These are phyloP conservation scores for Eucalyptus microcorys DNA, from an alignment of 345 rosid species.

Conservation along the genomic window DNA sequence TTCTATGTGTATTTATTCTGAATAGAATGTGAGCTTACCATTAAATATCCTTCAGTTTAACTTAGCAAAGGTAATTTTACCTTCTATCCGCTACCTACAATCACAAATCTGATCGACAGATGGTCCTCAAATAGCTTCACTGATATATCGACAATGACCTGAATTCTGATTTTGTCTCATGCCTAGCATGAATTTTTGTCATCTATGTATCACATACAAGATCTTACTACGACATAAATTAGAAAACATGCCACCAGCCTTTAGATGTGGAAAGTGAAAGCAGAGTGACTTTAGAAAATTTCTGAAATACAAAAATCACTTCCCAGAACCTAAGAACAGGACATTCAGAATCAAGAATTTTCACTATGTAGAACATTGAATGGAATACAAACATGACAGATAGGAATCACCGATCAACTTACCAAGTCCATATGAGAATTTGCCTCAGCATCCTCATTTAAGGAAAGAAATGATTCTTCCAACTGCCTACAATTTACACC, in stretches of 20 bases:
- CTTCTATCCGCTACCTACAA: neutral
- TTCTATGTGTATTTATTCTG: neutral
- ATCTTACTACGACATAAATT: neutral
- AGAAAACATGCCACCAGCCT: neutral
- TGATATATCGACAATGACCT: neutral
- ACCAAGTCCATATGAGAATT: conserved; percentile 18
- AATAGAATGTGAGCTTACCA: neutral
- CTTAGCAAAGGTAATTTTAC: neutral
- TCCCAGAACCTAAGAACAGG: neutral
- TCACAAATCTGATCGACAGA: neutral
- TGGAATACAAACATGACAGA: neutral
- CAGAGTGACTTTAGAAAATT: neutral
- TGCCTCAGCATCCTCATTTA: conserved; percentile 26
- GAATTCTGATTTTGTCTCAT: neutral
- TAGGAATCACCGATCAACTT: conserved; percentile 3
- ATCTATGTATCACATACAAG: neutral
- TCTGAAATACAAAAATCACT: neutral
- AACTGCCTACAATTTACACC: conserved; percentile 30
- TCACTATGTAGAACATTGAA: neutral
- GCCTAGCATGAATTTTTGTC: neutral
- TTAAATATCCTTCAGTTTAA: neutral
- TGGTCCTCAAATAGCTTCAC: neutral
- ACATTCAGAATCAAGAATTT: neutral
- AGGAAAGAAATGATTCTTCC: conserved; percentile 50
- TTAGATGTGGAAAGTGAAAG: neutral